Base-by-base conservation (phyloP, 352 stramenopile genomes). In the Phytophthora meadii region DNA sequence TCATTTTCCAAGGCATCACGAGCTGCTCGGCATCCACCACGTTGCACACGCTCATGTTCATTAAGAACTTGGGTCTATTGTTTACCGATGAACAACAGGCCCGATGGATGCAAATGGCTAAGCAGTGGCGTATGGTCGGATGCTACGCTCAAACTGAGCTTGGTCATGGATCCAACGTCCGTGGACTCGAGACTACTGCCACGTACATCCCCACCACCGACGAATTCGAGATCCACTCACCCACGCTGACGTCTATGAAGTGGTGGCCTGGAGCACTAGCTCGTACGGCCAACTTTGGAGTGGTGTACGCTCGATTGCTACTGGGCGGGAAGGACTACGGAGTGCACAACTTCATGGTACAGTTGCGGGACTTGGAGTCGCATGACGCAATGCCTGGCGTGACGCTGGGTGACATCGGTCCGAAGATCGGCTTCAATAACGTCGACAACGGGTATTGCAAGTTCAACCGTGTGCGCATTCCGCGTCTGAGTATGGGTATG, bases 331-430 rank as follows among this genome's bases (percentile, higher is more conserved):
- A 67, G 79, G 81, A 97, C 73, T 87, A 90, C 32, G 97, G 97
- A n/a, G 96, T 99, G 54, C 96, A 99, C 79, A 98, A 97, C 71
- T 99, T 99, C 73, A 87, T 99, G 58, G 89, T 99, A 15, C 97
- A 95, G 56, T 50, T 99, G 5, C 89, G 97, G 28, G 84, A 98
- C 40, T 74, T 96, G 71, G 87, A 98, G 44, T 89, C 75, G 22
- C 81, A 92, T 53, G 68, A 81, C 37, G 59, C 74, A 19, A 63
- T 81, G 54, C 55, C 72, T 24, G 83, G 83, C 8, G 74, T 92
- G 54, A 85, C 68, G 24, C 56, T 82, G 39, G 88, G 86, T 5
- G 84, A 92, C 56, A 74, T 94, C 47, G 85, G 83, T 46, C 72
- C 76, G 42, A 90, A 93, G 73, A 77, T 93, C 28, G 82, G 78